A percentile compares a stretch with the other conserved stretches of the same genome.
phyloP scores from a whole-genome alignment of 2,329 filamentous ascomycete species.

The Calonectria hongkongensis region DNA sequence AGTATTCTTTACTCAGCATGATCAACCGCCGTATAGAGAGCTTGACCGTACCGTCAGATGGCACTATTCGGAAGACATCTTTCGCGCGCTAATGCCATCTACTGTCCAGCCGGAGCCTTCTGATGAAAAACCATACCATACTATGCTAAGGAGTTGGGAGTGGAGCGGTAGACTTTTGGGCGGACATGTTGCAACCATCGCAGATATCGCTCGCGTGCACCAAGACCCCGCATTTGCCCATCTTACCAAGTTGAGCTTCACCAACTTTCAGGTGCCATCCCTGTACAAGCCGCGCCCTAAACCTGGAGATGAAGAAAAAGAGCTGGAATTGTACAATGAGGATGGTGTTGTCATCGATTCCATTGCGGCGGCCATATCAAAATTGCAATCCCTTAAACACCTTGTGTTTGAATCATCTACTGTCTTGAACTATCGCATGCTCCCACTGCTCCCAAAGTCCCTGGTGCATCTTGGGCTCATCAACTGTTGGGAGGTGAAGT shows the following conservation, averaged over 20 bases:
- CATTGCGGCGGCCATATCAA: slow-evolving; percentile 58
- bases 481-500: slow-evolving; percentile 86
- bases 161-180: slow-evolving; percentile 76
- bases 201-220: slow-evolving; percentile 73
- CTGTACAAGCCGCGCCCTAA: slow-evolving; percentile 62
- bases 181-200: slow-evolving; percentile 65
- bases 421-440: slow-evolving; percentile 79
- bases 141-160: slow-evolving; percentile 72
- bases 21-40: slow-evolving; percentile 79
- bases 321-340: slow-evolving; percentile 59
- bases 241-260: slow-evolving; percentile 75
- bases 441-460: slow-evolving; percentile 80
- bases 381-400: slow-evolving; percentile 78
- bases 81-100: slow-evolving; percentile 76
- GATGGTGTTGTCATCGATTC: slow-evolving; percentile 65
- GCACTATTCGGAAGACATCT: slow-evolving; percentile 80
- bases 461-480: slow-evolving; percentile 82
- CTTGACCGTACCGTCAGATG: slow-evolving; percentile 77
- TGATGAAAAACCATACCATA: slow-evolving; percentile 58
- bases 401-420: slow-evolving; percentile 86
- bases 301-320: slow-evolving; percentile 56
- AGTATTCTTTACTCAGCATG: slow-evolving; percentile 82
- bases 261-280: slow-evolving; percentile 78
- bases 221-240: slow-evolving; percentile 72
- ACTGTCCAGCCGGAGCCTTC: slow-evolving; percentile 61